Evolutionary conservation across 495 filamentous ascomycete species (phyloP), one percentile per base, ranked within the genome.

Genomic region (Beverwykella pulmonaria): DNA sequence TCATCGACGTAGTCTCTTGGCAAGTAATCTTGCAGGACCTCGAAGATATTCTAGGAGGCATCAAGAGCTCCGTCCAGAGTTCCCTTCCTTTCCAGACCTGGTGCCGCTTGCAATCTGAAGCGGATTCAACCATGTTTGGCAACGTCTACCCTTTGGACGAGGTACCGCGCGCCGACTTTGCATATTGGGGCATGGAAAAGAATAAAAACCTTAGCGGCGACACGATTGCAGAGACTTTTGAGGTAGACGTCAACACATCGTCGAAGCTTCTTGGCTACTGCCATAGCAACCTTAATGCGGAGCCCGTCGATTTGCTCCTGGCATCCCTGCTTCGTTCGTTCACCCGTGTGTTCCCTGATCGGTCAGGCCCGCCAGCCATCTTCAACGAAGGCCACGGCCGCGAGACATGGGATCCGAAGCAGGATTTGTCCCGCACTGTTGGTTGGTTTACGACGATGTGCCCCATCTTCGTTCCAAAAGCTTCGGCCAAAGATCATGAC

Each of bases 361-460:
- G 65, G 19, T n/a, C n/a, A n/a, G 19, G 15, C 19, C 19, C 59
- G 14, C 65, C 60, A 23, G 23, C 60, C 36, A 68, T 63, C 61
- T n/a, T n/a, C n/a, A n/a, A n/a, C n/a, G n/a, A n/a, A n/a, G n/a
- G n/a, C n/a, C n/a, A n/a, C n/a, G n/a, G 65, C 15, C 65, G 65
- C 20, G 65, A 68, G 34, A 14, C 55, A n/a, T 68, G 65, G 65
- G 46, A 64, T 20, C 14, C 32, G 8, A 48, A 48, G 10, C 29
- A 57, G 10, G 65, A 68, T 44, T 23, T 68, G 17, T 49, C 59
- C 22, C 50, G 56, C 14, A 68, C 65, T 17, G 60, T 68, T 20
- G 65, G 65, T 2, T 68, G 65, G 65, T 68, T 68, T 27, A 68
- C 65, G 22, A 63, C 53, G 3, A 68, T 68, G 50, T 63, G 30